A percentile compares a stretch with the other conserved stretches of the same genome.
Conservation (phyloP, 495 filamentous ascomycete genomes). For the Chaetomium fimeti region DNA sequence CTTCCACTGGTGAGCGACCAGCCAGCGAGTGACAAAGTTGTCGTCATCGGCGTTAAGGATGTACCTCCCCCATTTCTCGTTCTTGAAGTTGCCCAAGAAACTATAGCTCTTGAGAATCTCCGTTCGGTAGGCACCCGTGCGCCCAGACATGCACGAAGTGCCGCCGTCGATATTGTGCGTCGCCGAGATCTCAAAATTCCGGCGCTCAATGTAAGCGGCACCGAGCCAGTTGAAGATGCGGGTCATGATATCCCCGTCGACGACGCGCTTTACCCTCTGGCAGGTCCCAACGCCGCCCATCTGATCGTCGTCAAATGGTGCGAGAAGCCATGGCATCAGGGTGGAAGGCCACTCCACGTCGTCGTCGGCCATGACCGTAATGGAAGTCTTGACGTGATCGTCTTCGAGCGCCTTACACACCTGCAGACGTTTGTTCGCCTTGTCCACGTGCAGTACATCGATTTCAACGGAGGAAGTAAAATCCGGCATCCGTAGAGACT, state of each 20-base stretch:
- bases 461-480: conserved; percentile 33
- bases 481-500: conserved; percentile 36
- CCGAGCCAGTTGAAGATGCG: conserved; percentile 74
- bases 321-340: conserved; percentile 77
- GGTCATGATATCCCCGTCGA: conserved; percentile 55
- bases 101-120: conserved; percentile 73
- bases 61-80: conserved; percentile 69
- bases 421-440: conserved; percentile 76
- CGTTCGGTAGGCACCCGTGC: conserved; percentile 79
- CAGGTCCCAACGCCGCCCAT: conserved; percentile 82
- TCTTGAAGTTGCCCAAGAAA: conserved; percentile 70
- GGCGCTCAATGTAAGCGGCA: conserved; percentile 75
- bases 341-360: conserved; percentile 81
- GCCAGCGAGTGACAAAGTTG: conserved; percentile 80
- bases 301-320: conserved; percentile 73
- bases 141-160: conserved; percentile 82
- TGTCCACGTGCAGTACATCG: conserved; percentile 45
- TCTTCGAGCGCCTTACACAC: conserved; percentile 74
- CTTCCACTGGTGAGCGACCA: conserved; percentile 72
- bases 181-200: conserved; percentile 87
- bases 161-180: conserved; percentile 84
- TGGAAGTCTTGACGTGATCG: conserved; percentile 62
- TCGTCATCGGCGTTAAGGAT: conserved; percentile 81
- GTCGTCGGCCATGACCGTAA: conserved; percentile 83
- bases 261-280: conserved; percentile 69